Conservation (phyloP, 2,329 filamentous ascomycete species). For the Xylaria sp. region DNA sequence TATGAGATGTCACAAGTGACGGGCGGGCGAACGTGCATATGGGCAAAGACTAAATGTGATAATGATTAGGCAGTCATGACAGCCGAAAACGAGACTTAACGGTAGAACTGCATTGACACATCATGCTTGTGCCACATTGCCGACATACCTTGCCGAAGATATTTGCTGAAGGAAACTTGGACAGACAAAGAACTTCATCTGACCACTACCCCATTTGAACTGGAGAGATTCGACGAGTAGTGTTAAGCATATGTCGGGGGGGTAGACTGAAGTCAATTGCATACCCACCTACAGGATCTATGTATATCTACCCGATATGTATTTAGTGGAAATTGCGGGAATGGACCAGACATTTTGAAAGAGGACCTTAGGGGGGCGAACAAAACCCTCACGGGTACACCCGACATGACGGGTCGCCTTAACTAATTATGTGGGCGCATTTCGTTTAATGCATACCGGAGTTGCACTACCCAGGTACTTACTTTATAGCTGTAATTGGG, state of each 20-base stretch:
- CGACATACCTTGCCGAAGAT: neutral
- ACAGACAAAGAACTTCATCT: neutral
- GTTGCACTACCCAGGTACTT: neutral
- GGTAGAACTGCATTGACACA: slow-evolving; percentile 10
- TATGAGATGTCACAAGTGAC: slow-evolving; percentile 25
- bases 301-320: neutral
- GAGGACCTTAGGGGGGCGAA: too few species aligned
- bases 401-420: too few species aligned
- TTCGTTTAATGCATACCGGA: neutral
- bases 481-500: slow-evolving; percentile 1
- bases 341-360: too few species aligned
- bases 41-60: neutral
- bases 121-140: slow-evolving; percentile 17
- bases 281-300: neutral
- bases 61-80: slow-evolving; percentile 19
- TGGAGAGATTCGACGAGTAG: neutral
- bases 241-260: slow-evolving; percentile 13
- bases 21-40: slow-evolving; percentile 14
- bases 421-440: too few species aligned
- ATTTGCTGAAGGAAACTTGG: slow-evolving; percentile 5
- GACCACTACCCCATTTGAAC: neutral
- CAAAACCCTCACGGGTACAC: too few species aligned
- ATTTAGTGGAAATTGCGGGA: neutral
- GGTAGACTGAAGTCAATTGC: neutral
- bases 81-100: neutral